These are phyloP conservation scores for Sarocladiaceae sp. DNA, from an alignment of 2,329 filamentous ascomycete species.

Conservation along the genomic window DNA sequence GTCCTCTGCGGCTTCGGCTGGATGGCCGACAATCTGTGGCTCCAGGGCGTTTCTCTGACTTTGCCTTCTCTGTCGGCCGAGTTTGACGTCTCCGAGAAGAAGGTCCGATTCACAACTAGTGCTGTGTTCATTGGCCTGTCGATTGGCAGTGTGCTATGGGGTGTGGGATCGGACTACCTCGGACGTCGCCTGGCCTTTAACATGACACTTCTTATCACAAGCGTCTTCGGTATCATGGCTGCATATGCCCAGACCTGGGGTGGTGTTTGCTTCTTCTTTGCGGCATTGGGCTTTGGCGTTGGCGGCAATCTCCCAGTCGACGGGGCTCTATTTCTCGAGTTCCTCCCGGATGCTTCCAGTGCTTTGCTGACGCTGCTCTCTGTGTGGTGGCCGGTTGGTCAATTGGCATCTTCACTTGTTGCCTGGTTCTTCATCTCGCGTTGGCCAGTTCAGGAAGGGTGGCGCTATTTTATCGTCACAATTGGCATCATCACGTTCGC, in stretches of 20 bases:
- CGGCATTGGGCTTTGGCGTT: constrained; percentile 62
- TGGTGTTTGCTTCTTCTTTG: constrained; percentile 55
- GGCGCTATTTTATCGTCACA: constrained; percentile 69
- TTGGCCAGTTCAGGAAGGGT: constrained; percentile 66
- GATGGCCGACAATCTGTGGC: constrained; percentile 81
- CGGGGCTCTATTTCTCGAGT: constrained; percentile 78
- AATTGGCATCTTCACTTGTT: constrained; percentile 66
- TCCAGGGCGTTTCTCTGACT: constrained; percentile 75
- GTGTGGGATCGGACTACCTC: constrained; percentile 71
- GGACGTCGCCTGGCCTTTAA: constrained; percentile 82
- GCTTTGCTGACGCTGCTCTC: constrained; percentile 75
- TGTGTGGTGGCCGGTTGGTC: constrained; percentile 82
- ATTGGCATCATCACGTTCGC: constrained; percentile 68
- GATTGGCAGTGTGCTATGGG: constrained; percentile 76
- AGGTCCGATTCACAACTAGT: constrained; percentile 76
- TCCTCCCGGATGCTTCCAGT: constrained; percentile 70
- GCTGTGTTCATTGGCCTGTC: constrained; percentile 73
- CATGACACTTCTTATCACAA: constrained; percentile 69
- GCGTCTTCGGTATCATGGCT: constrained; percentile 67
- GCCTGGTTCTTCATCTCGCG: constrained; percentile 74
- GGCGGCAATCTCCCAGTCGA: constrained; percentile 77
- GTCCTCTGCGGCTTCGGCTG: constrained; percentile 79
- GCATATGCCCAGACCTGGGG: constrained; percentile 68
- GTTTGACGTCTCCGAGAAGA: constrained; percentile 65
- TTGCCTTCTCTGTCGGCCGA: constrained; percentile 71